Base-by-base conservation (phyloP, 441 rosid genomes). In the Arabidopsis hybrid region DNA sequence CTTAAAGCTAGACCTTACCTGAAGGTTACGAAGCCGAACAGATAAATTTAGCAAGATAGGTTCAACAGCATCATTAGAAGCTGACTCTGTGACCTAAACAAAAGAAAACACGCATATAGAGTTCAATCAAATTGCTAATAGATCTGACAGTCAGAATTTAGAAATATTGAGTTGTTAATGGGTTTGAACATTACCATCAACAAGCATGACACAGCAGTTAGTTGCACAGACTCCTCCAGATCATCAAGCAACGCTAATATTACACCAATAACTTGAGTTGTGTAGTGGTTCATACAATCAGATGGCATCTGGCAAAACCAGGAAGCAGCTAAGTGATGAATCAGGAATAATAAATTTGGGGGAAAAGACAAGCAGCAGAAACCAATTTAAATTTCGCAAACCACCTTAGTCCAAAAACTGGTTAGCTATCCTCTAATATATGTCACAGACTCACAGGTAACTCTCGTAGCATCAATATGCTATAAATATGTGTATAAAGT, bases 161-260 rank as follows among this genome's bases (percentile, higher is more conserved):
- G 34, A 69, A 72, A 69, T 12, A 5, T 6, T n/a, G 45, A 68
- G 52, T 7, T 46, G 7, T 69, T 45, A 42, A 35, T 45, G 40
- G 70, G 40, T 71, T 11, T 50, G 66, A 58, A 31, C 55, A 76
- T 73, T 80, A 93, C 99, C 95, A 74, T 86, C 76, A 90, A 68
- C 77, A 93, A 83, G 83, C 99, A 93, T 81, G 98, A 89, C 60
- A 95, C 98, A 52, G 99, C 92, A 80, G 98, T 93, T 68, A 91
- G 79, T 75, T 95, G 99, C 80, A 95, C 99, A 8, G 96, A 87
- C 79, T 91, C 97, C 64, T 91, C 95, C 52, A 84, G 78, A 82
- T 95, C 99, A 81, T 95, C 99, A 53, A 95, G 96, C 82, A 93
- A 81, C 11, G 95, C 97, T 73, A 95, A 80, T 79, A 93, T 93